phyloP scores from a whole-genome alignment of 352 stramenopile genomes.

The Phytophthora colocasiae region DNA sequence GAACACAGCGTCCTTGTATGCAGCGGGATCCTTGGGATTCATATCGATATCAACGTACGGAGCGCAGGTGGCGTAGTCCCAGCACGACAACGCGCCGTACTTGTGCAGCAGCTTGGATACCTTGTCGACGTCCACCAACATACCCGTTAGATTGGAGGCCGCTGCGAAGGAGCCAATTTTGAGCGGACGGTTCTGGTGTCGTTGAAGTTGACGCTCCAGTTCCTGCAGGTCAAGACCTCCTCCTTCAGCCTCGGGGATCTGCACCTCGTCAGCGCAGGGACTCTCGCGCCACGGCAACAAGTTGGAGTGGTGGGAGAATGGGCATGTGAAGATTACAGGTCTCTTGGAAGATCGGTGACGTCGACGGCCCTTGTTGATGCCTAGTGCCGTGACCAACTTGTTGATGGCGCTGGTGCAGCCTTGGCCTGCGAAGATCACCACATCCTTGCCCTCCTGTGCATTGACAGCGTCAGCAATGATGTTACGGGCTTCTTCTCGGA shows the following conservation, averaged over 20 bases:
- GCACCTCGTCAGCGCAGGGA: slow-evolving; percentile 76
- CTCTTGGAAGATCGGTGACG: slow-evolving; percentile 36
- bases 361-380: slow-evolving; percentile 46
- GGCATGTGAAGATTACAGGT: slow-evolving; percentile 92
- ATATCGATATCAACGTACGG: slow-evolving; percentile 96
- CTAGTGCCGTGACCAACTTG: slow-evolving; percentile 82
- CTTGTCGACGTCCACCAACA: slow-evolving; percentile 90
- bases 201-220: slow-evolving; percentile 56
- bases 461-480: slow-evolving; percentile 91
- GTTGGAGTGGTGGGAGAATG: slow-evolving; percentile 98
- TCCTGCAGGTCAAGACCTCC: slow-evolving; percentile 65
- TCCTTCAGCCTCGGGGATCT: slow-evolving; percentile 62
- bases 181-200: slow-evolving; percentile 59
- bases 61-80: slow-evolving; percentile 96
- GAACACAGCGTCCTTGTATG: slow-evolving; percentile 95
- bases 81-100: slow-evolving; percentile 93
- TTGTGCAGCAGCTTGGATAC: slow-evolving; percentile 92
- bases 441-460: slow-evolving; percentile 88
- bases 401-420: slow-evolving; percentile 89
- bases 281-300: slow-evolving; percentile 97
- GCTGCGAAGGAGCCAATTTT: slow-evolving; percentile 93
- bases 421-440: slow-evolving; percentile 94
- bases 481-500: slow-evolving; percentile 93
- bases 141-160: slow-evolving; percentile 96
- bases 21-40: slow-evolving; percentile 82